phyloP scores from a whole-genome alignment of 2,329 filamentous ascomycete species.

The Microsporum ferrugineum region DNA sequence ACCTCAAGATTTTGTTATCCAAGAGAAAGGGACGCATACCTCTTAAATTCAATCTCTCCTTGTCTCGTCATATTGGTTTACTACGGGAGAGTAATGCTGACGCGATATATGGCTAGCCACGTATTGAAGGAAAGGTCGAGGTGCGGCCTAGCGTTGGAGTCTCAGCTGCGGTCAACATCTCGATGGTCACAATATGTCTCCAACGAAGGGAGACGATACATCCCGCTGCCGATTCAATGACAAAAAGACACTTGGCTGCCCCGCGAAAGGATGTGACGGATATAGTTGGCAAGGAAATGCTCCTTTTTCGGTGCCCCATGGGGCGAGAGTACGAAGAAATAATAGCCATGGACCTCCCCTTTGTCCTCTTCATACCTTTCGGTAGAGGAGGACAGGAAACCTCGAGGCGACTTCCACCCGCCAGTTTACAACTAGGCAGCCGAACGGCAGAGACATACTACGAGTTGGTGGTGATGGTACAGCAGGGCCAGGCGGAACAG shows the following conservation, averaged over 20 bases:
- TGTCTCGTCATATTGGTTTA: neutral
- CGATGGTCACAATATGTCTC: slow-evolving; percentile 85
- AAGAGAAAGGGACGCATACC: neutral
- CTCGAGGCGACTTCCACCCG: slow-evolving; percentile 79
- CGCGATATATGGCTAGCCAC: slow-evolving; percentile 51
- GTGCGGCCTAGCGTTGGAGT: slow-evolving; percentile 77
- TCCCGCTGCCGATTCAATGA: slow-evolving; percentile 84
- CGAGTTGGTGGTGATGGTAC: slow-evolving; percentile 89
- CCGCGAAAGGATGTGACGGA: slow-evolving; percentile 84
- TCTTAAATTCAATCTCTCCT: neutral
- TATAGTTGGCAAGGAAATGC: slow-evolving; percentile 88
- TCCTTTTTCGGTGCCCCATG: slow-evolving; percentile 74
- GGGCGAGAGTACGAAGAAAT: slow-evolving; percentile 80
- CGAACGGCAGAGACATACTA: slow-evolving; percentile 95
- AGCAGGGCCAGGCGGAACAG: slow-evolving; percentile 77
- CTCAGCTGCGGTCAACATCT: slow-evolving; percentile 80
- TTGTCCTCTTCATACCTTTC: slow-evolving; percentile 94
- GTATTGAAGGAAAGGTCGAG: slow-evolving; percentile 96
- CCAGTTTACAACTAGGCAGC: slow-evolving; percentile 78
- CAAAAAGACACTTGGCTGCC: slow-evolving; percentile 81
- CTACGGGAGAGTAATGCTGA: slow-evolving; percentile 14
- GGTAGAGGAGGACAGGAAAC: slow-evolving; percentile 83
- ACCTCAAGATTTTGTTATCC: too few relatives aligned
- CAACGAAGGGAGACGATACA: slow-evolving; percentile 93
- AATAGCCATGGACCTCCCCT: slow-evolving; percentile 91